Base-by-base conservation (phyloP, 2,329 filamentous ascomycete species). In the Chaetothyriales sp. region DNA sequence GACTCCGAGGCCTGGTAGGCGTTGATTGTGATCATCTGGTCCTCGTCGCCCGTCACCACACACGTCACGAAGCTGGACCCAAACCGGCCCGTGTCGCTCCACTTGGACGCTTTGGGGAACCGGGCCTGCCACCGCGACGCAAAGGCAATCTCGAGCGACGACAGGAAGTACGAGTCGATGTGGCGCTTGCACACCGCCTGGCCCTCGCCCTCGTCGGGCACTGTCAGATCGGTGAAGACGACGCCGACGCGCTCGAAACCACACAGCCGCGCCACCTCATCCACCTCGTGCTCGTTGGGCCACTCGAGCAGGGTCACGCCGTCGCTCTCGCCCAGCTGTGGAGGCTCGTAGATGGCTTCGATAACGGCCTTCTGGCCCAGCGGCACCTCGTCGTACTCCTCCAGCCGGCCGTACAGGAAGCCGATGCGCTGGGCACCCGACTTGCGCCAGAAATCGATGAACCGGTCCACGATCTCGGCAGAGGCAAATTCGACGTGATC, bases 61-160 rank as follows among this genome's bases (percentile, higher is more conserved):
- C 92, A 98, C 0, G 92, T 97, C 47, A 98, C 89, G 66, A 97
- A 97, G 65, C 94, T 92, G 47, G 90, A 97, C 18, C 92, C 92
- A 64, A 95, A 98, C 51, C 79, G 79, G 46, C 90, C 92, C 2
- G 86, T 94, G 63, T 95, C 89, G 66, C 90, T 95, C 90, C 92
- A 98, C 67, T 95, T 97, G 7, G 87, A 92, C 18, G 88, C 75
- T 62, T 94, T 90, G 0, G 90, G 89, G 61, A 95, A 80, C 63
- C 86, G 82, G 6, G 88, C 87, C 69, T 98, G 92, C 55, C 94
- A 77, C 47, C 89, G 81, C 18, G 92, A 83, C 1, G 89, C 86
- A 67, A 95, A 97, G 57, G 81, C 82, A 55, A 97, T 84, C 68
- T 98, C 92, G 10, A 94, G 79, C 0, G 92, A 95, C 0, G 89